A percentile compares a stretch with the other conserved stretches of the same genome.
Evolutionary conservation across 2,329 filamentous ascomycete species (phyloP).

Genomic region (Didymellaceae sp.): DNA sequence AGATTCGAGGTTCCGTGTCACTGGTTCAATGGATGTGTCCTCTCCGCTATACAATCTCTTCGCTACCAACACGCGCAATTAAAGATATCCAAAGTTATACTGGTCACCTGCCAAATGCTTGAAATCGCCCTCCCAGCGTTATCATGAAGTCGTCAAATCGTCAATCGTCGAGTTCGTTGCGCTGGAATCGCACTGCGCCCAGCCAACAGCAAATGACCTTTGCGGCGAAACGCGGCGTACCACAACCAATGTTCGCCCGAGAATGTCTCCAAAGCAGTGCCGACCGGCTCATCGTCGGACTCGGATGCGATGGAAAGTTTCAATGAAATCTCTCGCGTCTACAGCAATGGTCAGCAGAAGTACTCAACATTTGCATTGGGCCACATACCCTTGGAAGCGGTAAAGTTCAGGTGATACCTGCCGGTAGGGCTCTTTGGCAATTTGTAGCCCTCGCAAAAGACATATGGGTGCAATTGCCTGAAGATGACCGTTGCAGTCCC

Average conservation of each 20-base stretch:
- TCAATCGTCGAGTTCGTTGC: constrained; percentile 18
- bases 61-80: constrained; percentile 12
- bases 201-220: not conserved
- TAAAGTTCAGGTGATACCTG: constrained; percentile 46
- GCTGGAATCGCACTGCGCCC: constrained; percentile 10
- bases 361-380: not conserved
- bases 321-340: constrained; percentile 42
- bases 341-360: not conserved
- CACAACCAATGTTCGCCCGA: not conserved
- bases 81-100: constrained; percentile 19
- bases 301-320: constrained; percentile 41
- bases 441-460: constrained; percentile 61
- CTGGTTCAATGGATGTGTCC: not conserved
- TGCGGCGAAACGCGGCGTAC: constrained; percentile 11
- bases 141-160: constrained; percentile 36
- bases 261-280: not conserved
- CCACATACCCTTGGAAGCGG: constrained; percentile 38
- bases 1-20: no score
- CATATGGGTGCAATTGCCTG: constrained; percentile 58
- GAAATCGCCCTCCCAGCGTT: constrained; percentile 32
- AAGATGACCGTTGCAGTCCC: constrained; percentile 55
- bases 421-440: constrained; percentile 38
- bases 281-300: constrained; percentile 11
- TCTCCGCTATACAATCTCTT: not conserved
- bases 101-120: constrained; percentile 41